These are phyloP conservation scores for Aureobasidium sp. DNA, from an alignment of 2,329 filamentous ascomycete species.

Conservation along the genomic window DNA sequence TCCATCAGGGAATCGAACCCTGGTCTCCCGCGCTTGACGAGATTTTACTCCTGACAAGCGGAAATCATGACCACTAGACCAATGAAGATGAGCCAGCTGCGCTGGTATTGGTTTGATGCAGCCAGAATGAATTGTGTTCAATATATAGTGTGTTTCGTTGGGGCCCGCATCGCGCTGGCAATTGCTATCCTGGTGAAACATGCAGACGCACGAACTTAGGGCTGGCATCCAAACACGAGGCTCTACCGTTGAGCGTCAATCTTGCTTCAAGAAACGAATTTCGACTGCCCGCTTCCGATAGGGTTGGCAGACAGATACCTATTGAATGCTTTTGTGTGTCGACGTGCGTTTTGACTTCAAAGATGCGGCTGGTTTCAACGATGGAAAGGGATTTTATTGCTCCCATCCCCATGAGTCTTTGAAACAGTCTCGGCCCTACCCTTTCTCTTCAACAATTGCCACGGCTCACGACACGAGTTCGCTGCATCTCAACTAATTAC, in stretches of 20 bases:
- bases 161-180: no score
- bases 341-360: no score
- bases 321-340: background rate
- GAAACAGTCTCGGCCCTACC: slow-evolving; percentile 1
- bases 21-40: slow-evolving; percentile 22
- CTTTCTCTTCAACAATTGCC: background rate
- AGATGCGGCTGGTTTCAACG: background rate
- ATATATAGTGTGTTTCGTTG: no score
- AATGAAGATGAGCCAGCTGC: slow-evolving; percentile 8
- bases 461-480: background rate
- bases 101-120: slow-evolving; percentile 5
- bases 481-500: background rate
- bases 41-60: slow-evolving; percentile 7
- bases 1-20: slow-evolving; percentile 24
- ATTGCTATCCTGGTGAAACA: no score
- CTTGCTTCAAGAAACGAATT: background rate
- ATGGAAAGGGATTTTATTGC: no score
- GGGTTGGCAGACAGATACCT: background rate
- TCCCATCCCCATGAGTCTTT: background rate
- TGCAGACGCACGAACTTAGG: background rate
- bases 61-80: slow-evolving; percentile 12
- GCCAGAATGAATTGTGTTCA: no score
- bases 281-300: background rate
- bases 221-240: background rate
- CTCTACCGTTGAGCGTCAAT: no score